Evolutionary conservation across 768 basidiomycete genomes (phyloP), one percentile per base, ranked within the genome.

Genomic region (Cystobasidium tubakii): DNA sequence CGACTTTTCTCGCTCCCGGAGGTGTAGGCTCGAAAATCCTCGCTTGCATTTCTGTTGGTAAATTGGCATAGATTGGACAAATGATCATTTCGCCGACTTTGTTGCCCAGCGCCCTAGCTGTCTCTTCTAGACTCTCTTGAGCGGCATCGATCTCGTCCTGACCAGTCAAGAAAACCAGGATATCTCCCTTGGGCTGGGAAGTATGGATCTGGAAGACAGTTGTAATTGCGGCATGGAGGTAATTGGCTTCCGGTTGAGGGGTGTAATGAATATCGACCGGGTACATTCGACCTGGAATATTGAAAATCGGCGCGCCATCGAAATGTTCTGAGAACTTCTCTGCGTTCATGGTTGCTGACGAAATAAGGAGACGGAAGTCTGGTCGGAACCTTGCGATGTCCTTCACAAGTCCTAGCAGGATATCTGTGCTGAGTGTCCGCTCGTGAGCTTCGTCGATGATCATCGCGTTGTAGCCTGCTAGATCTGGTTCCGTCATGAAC

Each of bases 391-490:
- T 87, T 15, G 92, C 92, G 77, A 97, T 96, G 84, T 97, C 94
- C 93, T 99, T 99, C 77, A 98, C 90, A 63, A 99, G 87, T 77
- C 94, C 96, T 82, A 99, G 96, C 69, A 99, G 86, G 80, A 99
- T 96, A 83, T 99, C 96, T 78, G 96, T 99, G 84, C 90, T 94
- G 66, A 99, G 85, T 36, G 96, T 98, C 79, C 96, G 84, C 82
- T 99, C 96, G 81, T 99, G 96, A 9, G 96, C 96, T 81, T 99
- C 96, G 81, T 99, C 96, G 78, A 99, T 98, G 78, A 99, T 93
- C 78, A 99, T 83, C 34, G 89, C 91, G 60, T 92, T 89, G 81
- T 98, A 99, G 2, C 91, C 91, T 17, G 92, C 95, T 67, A 99
- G 82, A 83, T 94, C 92, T 0, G 96, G 96, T 81, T 99, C 96